Percentiles rank a stretch among this genome's conserved stretches.
These are phyloP conservation scores for Lignosus rhinocerotis DNA, from an alignment of 1,284 basidiomycete genomes.

Conservation along the genomic window DNA sequence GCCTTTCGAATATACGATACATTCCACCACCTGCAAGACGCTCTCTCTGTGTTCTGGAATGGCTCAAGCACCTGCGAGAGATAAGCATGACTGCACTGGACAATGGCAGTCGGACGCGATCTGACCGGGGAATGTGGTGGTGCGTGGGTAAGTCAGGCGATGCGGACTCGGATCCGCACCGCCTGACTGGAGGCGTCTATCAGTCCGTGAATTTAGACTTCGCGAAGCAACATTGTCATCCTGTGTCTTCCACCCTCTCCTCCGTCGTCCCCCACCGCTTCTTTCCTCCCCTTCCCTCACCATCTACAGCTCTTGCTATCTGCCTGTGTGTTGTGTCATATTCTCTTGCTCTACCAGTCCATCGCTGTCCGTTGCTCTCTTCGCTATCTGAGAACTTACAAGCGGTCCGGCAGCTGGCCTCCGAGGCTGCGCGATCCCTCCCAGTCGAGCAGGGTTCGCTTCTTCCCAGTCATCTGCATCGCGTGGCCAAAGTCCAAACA, in stretches of 20 bases:
- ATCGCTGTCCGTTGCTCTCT: not conserved
- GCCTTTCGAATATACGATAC: no score
- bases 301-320: not conserved
- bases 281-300: not conserved
- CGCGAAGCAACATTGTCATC: no score
- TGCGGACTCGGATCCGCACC: no score
- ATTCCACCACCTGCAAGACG: no score
- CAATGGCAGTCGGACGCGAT: no score
- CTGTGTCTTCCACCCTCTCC: no score
- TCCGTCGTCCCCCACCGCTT: not conserved
- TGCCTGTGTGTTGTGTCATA: not conserved
- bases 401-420: not conserved
- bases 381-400: not conserved
- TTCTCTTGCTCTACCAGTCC: not conserved
- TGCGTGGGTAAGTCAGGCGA: no score
- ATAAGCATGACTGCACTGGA: no score
- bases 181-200: not conserved
- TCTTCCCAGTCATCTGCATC: not conserved
- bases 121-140: no score
- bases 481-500: no score
- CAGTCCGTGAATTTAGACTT: not conserved
- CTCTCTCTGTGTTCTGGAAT: no score
- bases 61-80: no score
- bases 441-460: not conserved
- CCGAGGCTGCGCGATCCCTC: not conserved